Evolutionary conservation across 2,329 filamentous ascomycete genomes (phyloP).

Genomic region (Trichoderma oligosporum): DNA sequence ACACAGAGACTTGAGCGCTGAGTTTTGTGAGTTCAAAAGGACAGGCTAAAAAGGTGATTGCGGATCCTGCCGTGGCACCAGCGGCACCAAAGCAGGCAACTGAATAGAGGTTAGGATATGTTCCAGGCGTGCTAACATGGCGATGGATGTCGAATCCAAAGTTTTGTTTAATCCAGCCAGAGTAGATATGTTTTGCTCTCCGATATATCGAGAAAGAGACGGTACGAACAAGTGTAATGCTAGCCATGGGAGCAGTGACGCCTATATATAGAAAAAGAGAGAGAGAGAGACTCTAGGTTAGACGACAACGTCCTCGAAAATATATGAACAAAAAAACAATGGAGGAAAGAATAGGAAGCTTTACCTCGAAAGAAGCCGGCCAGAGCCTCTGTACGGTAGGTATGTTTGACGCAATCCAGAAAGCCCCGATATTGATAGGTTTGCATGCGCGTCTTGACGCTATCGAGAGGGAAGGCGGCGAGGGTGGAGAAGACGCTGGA

Average conservation of each 20-base stretch:
- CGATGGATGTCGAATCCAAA: slow-evolving; percentile 66
- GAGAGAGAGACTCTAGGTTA: background rate
- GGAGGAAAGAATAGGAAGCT: slow-evolving; percentile 21
- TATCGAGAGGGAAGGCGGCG: slow-evolving; percentile 80
- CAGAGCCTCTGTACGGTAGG: slow-evolving; percentile 69
- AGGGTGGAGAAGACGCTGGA: slow-evolving; percentile 76
- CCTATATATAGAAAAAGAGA: slow-evolving; percentile 50
- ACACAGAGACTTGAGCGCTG: slow-evolving; percentile 77
- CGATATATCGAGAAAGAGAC: slow-evolving; percentile 78
- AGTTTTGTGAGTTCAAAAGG: slow-evolving; percentile 89
- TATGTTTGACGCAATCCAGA: slow-evolving; percentile 68
- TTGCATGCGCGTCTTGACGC: slow-evolving; percentile 87
- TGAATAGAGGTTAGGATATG: slow-evolving; percentile 69
- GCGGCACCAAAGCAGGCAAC: slow-evolving; percentile 73
- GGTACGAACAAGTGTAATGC: slow-evolving; percentile 72
- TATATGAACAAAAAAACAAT: background rate
- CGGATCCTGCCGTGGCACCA: slow-evolving; percentile 73
- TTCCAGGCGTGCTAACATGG: slow-evolving; percentile 66
- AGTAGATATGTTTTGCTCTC: slow-evolving; percentile 69
- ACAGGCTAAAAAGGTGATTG: slow-evolving; percentile 77
- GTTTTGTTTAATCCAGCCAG: slow-evolving; percentile 65
- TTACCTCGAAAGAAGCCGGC: slow-evolving; percentile 77
- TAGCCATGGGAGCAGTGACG: slow-evolving; percentile 74
- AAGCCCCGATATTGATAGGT: slow-evolving; percentile 76
- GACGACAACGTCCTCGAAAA: background rate